Conservation (phyloP, 441 rosid genomes). For the Gossypium armourianum region DNA sequence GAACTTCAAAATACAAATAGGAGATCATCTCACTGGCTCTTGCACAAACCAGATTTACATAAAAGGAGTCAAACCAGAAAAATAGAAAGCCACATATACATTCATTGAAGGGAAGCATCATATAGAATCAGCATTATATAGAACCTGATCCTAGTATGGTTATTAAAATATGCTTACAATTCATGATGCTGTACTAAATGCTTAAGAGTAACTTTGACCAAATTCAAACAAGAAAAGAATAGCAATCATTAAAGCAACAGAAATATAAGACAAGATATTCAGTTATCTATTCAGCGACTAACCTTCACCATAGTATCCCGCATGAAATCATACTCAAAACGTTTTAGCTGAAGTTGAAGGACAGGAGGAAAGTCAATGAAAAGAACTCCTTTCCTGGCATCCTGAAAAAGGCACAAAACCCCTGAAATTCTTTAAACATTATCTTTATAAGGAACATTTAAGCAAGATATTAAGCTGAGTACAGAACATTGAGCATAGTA, state of each 20-base stretch:
- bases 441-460: neutral
- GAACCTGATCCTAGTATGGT: neutral
- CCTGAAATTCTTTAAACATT: neutral
- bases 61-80: neutral
- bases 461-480: conserved; percentile 4
- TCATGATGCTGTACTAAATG: neutral
- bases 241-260: neutral
- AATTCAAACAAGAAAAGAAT: neutral
- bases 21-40: neutral
- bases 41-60: neutral
- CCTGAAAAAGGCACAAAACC: conserved; percentile 31
- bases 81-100: conserved; percentile 14
- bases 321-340: conserved; percentile 65
- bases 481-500: neutral
- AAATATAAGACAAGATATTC: neutral
- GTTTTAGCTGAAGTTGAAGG: conserved; percentile 65
- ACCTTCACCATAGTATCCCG: conserved; percentile 69
- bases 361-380: conserved; percentile 71
- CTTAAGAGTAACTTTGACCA: neutral
- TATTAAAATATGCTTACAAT: neutral
- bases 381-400: conserved; percentile 63
- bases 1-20: conserved; percentile 1
- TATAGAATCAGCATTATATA: neutral
- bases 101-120: neutral
- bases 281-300: conserved; percentile 15